Evolutionary conservation across 495 filamentous ascomycete species (phyloP).

Genomic region (Aspergillus biplanus): DNA sequence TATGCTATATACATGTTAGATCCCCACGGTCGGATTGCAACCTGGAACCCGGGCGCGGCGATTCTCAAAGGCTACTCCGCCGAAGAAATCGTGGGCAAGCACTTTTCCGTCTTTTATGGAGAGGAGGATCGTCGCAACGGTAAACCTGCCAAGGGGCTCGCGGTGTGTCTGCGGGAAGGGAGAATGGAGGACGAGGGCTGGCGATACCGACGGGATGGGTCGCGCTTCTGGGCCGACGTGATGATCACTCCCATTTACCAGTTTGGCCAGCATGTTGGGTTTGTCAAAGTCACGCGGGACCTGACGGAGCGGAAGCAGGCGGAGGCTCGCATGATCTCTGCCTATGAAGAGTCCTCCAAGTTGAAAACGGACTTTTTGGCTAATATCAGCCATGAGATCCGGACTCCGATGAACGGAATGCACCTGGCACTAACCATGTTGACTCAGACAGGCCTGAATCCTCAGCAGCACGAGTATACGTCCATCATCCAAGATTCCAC

Average conservation of each 20-base stretch:
- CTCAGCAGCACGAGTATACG: slow-evolving; percentile 73
- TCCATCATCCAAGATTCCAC: slow-evolving; percentile 81
- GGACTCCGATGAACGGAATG: slow-evolving; percentile 80
- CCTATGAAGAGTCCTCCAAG: slow-evolving; percentile 67
- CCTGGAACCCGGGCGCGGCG: slow-evolving; percentile 65
- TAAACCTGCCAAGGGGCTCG: slow-evolving; percentile 61
- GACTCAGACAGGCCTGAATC: slow-evolving; percentile 64
- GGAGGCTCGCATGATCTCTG: slow-evolving; percentile 59
- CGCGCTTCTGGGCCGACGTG: slow-evolving; percentile 69
- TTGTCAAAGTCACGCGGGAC: slow-evolving; percentile 67
- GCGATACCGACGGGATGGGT: slow-evolving; percentile 65
- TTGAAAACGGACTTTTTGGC: slow-evolving; percentile 70
- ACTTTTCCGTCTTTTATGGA: slow-evolving; percentile 67
- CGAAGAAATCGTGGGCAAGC: slow-evolving; percentile 62
- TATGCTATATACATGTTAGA: slow-evolving; percentile 73
- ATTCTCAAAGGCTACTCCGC: slow-evolving; percentile 61
- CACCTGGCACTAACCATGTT: slow-evolving; percentile 74
- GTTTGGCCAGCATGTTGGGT: slow-evolving; percentile 61
- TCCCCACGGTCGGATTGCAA: slow-evolving; percentile 57
- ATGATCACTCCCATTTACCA: slow-evolving; percentile 65
- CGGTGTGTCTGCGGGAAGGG: slow-evolving; percentile 61
- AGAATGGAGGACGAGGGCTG: slow-evolving; percentile 68
- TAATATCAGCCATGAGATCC: slow-evolving; percentile 90
- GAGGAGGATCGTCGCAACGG: slow-evolving; percentile 52
- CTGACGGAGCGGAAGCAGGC: slow-evolving; percentile 63